Evolutionary conservation across 2,329 filamentous ascomycete species (phyloP).

Genomic region (Calonectria hongkongensis): DNA sequence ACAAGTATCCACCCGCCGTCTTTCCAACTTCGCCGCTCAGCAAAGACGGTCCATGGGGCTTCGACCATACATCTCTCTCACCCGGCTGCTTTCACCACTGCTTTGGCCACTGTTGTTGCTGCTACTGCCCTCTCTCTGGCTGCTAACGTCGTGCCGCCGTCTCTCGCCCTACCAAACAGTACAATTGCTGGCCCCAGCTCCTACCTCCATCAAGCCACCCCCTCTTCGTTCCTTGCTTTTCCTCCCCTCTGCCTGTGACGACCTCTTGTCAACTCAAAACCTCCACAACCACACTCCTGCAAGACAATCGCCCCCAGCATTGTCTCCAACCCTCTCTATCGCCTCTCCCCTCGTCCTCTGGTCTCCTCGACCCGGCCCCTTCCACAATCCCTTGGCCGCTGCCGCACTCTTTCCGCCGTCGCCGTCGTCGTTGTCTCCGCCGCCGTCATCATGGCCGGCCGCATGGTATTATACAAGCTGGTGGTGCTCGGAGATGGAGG

Average conservation of each 20-base stretch:
- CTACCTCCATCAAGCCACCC: constrained; percentile 55
- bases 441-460: constrained; percentile 82
- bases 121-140: constrained; percentile 39
- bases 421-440: constrained; percentile 44
- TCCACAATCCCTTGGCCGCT: constrained; percentile 36
- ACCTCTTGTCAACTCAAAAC: constrained; percentile 47
- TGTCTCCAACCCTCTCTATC: constrained; percentile 46
- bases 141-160: constrained; percentile 43
- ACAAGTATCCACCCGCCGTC: constrained; percentile 36
- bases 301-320: constrained; percentile 44
- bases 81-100: constrained; percentile 38
- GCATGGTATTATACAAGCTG: constrained; percentile 97
- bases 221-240: constrained; percentile 53
- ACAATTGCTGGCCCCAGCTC: constrained; percentile 52
- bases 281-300: constrained; percentile 24
- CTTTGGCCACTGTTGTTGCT: constrained; percentile 30
- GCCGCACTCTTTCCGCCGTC: constrained; percentile 42
- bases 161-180: constrained; percentile 38
- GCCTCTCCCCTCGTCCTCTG: constrained; percentile 41
- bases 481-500: constrained; percentile 96
- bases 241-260: constrained; percentile 51
- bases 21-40: constrained; percentile 41
- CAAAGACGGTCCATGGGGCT: constrained; percentile 38
- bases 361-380: constrained; percentile 42
- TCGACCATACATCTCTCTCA: constrained; percentile 41